phyloP scores from a whole-genome alignment of 1,284 basidiomycete species.

The Tilletia setariae region DNA sequence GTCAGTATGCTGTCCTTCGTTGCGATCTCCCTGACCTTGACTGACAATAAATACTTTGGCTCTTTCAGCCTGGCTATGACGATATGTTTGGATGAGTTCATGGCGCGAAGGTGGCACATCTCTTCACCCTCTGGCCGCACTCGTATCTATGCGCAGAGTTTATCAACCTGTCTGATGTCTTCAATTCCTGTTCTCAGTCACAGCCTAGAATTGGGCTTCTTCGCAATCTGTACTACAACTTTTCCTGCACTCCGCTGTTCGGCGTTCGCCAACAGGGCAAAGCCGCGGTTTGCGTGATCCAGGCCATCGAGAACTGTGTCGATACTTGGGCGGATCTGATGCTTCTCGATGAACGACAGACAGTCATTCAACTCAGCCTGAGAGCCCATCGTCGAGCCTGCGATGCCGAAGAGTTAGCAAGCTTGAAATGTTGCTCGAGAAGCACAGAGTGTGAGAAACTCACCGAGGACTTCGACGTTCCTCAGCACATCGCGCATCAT shows the following conservation, averaged over 20 bases:
- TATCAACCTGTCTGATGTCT: no score
- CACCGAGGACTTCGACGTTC: conserved; percentile 72
- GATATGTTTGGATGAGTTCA: conserved; percentile 18
- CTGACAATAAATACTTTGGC: no score
- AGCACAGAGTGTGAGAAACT: conserved; percentile 27
- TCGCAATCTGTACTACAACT: conserved; percentile 35
- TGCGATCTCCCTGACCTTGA: conserved; percentile 6
- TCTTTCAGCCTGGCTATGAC: conserved; percentile 11
- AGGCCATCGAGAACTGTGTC: conserved; percentile 71
- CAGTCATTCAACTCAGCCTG: conserved; percentile 69
- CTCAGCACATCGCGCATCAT: conserved; percentile 77
- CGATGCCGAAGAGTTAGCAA: neutral
- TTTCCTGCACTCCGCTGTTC: conserved; percentile 48
- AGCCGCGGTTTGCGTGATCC: conserved; percentile 68
- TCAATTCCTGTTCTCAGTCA: neutral
- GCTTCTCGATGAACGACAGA: conserved; percentile 67
- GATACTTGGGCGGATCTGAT: conserved; percentile 70
- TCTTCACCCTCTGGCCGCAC: no score
- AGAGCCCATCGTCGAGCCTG: conserved; percentile 74
- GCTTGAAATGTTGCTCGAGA: neutral
- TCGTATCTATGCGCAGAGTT: no score
- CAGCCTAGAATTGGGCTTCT: conserved; percentile 9
- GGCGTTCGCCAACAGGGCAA: conserved; percentile 57
- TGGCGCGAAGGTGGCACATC: no score
- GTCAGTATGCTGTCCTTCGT: conserved; percentile 7